Conservation (phyloP, 805 yeast species). For the Monosporozyma siamensis region DNA sequence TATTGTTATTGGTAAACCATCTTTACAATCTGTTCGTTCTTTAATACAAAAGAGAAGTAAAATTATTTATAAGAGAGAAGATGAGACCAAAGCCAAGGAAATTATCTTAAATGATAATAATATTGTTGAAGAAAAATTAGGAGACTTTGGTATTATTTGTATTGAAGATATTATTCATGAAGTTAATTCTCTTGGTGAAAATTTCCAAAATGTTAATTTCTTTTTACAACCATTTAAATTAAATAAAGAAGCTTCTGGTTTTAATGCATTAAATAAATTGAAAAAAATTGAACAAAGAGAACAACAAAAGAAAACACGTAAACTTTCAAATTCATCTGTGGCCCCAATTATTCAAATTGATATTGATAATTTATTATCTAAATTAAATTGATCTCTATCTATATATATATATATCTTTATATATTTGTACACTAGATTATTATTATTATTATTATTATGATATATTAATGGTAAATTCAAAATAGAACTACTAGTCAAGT, state of each 20-base stretch:
- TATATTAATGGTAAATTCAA: too few relatives aligned
- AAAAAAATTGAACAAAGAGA: slow-evolving; percentile 51
- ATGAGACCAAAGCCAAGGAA: slow-evolving; percentile 28
- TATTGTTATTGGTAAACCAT: slow-evolving; percentile 64
- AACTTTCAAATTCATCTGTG: slow-evolving; percentile 49
- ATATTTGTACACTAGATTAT: too few relatives aligned
- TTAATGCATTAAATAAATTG: slow-evolving; percentile 63
- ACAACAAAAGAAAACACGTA: slow-evolving; percentile 35
- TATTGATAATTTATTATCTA: slow-evolving; percentile 57
- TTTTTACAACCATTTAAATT: slow-evolving; percentile 66
- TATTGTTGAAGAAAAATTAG: slow-evolving; percentile 61
- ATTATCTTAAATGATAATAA: slow-evolving; percentile 63
- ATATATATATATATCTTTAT: not conserved
- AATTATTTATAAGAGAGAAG: slow-evolving; percentile 31
- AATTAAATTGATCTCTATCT: slow-evolving; percentile 31
- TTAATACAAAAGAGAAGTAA: slow-evolving; percentile 71
- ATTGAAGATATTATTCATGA: slow-evolving; percentile 74
- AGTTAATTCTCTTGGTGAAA: slow-evolving; percentile 51
- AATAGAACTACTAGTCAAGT: too few relatives aligned
- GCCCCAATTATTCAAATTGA: slow-evolving; percentile 64
- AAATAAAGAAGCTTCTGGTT: slow-evolving; percentile 62
- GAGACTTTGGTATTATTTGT: slow-evolving; percentile 65
- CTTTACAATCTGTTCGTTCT: slow-evolving; percentile 62
- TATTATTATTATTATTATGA: too few relatives aligned
- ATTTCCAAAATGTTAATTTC: slow-evolving; percentile 48